Evolutionary conservation across 257 asterid genomes (phyloP), one percentile per base, ranked within the genome.

Genomic region (Lantana camara): DNA sequence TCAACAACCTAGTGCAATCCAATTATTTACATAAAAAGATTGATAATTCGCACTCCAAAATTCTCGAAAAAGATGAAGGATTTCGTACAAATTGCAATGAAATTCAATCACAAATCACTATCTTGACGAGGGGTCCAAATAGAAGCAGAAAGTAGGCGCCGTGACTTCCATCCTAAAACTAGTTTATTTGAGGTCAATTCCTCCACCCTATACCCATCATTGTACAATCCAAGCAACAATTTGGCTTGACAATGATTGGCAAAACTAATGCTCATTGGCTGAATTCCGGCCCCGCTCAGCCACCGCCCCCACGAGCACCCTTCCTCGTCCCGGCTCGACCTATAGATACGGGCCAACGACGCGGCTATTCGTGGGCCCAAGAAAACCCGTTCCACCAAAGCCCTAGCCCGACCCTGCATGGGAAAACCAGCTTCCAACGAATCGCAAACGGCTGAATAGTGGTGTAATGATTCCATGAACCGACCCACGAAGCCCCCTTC

Each of bases 371-470:
- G 57, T 0, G 95, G 95, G 5, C 95, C 90, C 8, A 90, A 20
- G 16, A 84, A 86, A 0, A 90, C 86, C 4, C 88, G 80, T 34
- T 87, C 97, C 9, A 90, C 95, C 0, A 90, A 61, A 1, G 82
- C 80, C 16, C 94, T 63, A 0, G 95, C 86, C 1, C 78, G 75
- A 3, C 81, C 66, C 48, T 90, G 97, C 80, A 85, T 75, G 0
- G 97, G 97, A 15, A 90, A 90, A 7, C 95, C 97, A 0, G 91
- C 91, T 66, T 90, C 97, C 0, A 87, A 70, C 0, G 97, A 85
- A 59, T 90, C 97, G 2, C 72, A 90, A 8, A 90, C 22, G 0
- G 95, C 85, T 0, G 95, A 90, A 35, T 79, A 90, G 53, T 82
- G 91, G 41, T 90, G 94, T 60, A 90, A 57, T 0, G 83, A 63